phyloP scores from a whole-genome alignment of 176 grass and related monocot species.

The Miscanthus lutarioriparius region DNA sequence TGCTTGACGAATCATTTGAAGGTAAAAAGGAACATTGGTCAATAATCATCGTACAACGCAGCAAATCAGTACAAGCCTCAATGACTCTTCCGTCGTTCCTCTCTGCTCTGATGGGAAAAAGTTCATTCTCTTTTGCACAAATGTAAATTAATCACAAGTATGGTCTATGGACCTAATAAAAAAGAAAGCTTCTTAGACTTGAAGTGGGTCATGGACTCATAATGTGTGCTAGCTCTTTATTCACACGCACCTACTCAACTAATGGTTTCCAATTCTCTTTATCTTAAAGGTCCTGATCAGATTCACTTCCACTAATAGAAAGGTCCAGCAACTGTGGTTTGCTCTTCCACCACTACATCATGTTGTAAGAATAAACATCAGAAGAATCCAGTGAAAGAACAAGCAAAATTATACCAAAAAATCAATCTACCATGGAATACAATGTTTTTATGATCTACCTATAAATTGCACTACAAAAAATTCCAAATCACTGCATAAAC shows the following conservation, averaged over 20 bases:
- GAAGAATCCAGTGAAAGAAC: slow-evolving; percentile 26
- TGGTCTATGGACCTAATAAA: slow-evolving; percentile 30
- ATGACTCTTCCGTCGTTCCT: background rate
- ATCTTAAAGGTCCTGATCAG: slow-evolving; percentile 31
- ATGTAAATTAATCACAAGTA: slow-evolving; percentile 15
- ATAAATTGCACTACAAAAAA: background rate
- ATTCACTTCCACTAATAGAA: slow-evolving; percentile 46
- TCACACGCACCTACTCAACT: slow-evolving; percentile 29
- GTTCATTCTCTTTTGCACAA: slow-evolving; percentile 10
- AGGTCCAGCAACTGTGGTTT: background rate
- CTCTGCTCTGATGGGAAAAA: background rate
- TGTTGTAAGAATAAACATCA: slow-evolving; percentile 8
- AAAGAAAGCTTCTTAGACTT: slow-evolving; percentile 3
- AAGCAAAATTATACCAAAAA: background rate
- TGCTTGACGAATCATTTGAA: slow-evolving; percentile 28
- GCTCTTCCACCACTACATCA: slow-evolving; percentile 5
- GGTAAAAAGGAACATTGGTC: slow-evolving; percentile 6
- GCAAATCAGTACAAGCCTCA: background rate
- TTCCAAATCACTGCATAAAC: background rate
- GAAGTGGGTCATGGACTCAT: slow-evolving; percentile 22
- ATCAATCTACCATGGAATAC: background rate
- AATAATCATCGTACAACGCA: slow-evolving; percentile 21
- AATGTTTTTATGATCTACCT: background rate
- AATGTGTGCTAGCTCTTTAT: slow-evolving; percentile 19
- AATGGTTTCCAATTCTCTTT: slow-evolving; percentile 25